These are phyloP conservation scores for Cladorrhinum sp. DNA, from an alignment of 2,329 filamentous ascomycete genomes.

Conservation along the genomic window DNA sequence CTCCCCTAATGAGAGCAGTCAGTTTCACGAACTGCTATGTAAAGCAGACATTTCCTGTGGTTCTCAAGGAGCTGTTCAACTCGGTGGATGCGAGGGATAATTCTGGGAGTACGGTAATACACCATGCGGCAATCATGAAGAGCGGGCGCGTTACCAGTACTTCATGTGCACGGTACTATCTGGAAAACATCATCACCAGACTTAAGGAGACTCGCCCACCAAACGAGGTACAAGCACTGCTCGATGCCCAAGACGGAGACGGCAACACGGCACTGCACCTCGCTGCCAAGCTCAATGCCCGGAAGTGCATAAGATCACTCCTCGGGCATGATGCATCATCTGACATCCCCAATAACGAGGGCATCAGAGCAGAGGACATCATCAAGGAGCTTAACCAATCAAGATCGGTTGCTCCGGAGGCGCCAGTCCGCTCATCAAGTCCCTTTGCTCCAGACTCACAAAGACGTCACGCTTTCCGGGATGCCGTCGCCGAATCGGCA, in stretches of 20 bases:
- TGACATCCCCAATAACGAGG: slow-evolving; percentile 76
- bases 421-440: slow-evolving; percentile 72
- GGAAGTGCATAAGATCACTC: slow-evolving; percentile 82
- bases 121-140: slow-evolving; percentile 89
- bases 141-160: slow-evolving; percentile 78
- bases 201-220: slow-evolving; percentile 75
- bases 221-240: slow-evolving; percentile 70
- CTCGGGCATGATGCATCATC: slow-evolving; percentile 77
- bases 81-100: slow-evolving; percentile 79
- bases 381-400: slow-evolving; percentile 72
- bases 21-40: slow-evolving; percentile 97
- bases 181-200: slow-evolving; percentile 85
- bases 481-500: slow-evolving; percentile 43
- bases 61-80: slow-evolving; percentile 78
- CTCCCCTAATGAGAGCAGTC: slow-evolving; percentile 89
- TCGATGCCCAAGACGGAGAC: slow-evolving; percentile 79
- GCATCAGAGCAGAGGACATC: slow-evolving; percentile 79
- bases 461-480: slow-evolving; percentile 52
- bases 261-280: slow-evolving; percentile 82
- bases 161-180: slow-evolving; percentile 86
- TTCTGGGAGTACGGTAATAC: slow-evolving; percentile 83
- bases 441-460: slow-evolving; percentile 63
- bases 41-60: slow-evolving; percentile 81
- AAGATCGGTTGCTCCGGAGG: slow-evolving; percentile 52
- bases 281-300: slow-evolving; percentile 76